Conservation (phyloP, 2,329 filamentous ascomycete species). For the Exophiala sp. region DNA sequence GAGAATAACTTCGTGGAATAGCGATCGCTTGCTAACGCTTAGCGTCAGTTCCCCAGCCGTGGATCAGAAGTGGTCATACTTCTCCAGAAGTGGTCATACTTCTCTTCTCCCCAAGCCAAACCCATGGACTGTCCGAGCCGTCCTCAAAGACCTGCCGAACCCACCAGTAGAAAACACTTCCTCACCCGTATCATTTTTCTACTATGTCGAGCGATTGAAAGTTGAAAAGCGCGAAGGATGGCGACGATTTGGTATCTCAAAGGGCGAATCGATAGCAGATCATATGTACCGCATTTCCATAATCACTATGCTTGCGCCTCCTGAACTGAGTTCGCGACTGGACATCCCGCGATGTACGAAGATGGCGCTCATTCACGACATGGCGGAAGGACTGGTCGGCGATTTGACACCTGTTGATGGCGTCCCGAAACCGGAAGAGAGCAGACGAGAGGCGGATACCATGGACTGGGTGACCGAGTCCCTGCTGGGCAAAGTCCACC, state of each 20-base stretch:
- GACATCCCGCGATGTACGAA: conserved; percentile 82
- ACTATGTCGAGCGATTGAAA: conserved; percentile 89
- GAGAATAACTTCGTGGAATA: too few relatives aligned
- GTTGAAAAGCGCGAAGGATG: conserved; percentile 95
- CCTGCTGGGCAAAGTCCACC: conserved; percentile 70
- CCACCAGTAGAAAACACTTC: conserved; percentile 58
- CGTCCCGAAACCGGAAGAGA: conserved; percentile 83
- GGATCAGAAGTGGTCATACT: conserved; percentile 16
- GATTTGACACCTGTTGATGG: conserved; percentile 94
- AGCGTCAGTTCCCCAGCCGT: conserved; percentile 6
- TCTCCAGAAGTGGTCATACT: too few relatives aligned
- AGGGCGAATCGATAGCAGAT: conserved; percentile 86
- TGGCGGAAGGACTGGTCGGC: conserved; percentile 91
- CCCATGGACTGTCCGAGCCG: conserved; percentile 41
- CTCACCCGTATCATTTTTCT: conserved; percentile 88
- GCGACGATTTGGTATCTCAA: conserved; percentile 75
- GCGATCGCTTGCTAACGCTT: background rate
- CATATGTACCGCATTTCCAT: conserved; percentile 99
- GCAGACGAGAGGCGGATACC: conserved; percentile 75
- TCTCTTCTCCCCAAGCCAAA: conserved; percentile 26
- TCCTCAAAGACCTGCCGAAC: conserved; percentile 62
- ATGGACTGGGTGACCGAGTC: conserved; percentile 84
- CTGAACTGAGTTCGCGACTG: conserved; percentile 65
- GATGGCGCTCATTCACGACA: conserved; percentile 96
- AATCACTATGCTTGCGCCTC: conserved; percentile 86